These are phyloP conservation scores for Dalbergia cultrata DNA, from an alignment of 306 rosid species.

Conservation along the genomic window DNA sequence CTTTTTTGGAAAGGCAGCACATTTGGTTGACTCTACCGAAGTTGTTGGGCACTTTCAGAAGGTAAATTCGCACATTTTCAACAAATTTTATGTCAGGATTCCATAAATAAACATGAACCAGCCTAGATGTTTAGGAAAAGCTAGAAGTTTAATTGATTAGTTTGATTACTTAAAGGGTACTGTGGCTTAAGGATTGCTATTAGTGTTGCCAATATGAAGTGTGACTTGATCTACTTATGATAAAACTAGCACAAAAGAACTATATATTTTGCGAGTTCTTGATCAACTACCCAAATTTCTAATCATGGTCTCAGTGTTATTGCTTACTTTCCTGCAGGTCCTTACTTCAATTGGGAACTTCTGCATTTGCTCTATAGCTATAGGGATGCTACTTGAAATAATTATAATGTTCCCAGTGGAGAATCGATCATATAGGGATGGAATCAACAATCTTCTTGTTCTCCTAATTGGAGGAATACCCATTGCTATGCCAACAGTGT, in stretches of 20 bases:
- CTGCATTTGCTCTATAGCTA: conserved; percentile 92
- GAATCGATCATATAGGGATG: conserved; percentile 82
- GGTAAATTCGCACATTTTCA: conserved; percentile 50
- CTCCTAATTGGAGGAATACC: conserved; percentile 96
- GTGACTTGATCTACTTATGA: conserved; percentile 14
- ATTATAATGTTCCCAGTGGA: conserved; percentile 86
- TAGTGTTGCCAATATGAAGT: not conserved
- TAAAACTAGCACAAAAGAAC: conserved; percentile 16
- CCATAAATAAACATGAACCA: conserved; percentile 14
- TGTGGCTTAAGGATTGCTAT: not conserved
- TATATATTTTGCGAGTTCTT: conserved; percentile 14
- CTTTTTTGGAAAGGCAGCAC: conserved; percentile 88
- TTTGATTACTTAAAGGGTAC: conserved; percentile 4
- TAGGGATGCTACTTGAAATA: conserved; percentile 89
- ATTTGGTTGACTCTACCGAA: conserved; percentile 77
- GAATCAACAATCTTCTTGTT: conserved; percentile 93
- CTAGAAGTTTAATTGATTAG: conserved; percentile 5
- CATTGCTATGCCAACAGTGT: conserved; percentile 96
- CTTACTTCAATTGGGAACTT: conserved; percentile 88
- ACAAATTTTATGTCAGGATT: conserved; percentile 4
- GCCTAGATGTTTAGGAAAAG: not conserved
- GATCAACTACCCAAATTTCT: conserved; percentile 8
- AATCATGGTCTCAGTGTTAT: not conserved
- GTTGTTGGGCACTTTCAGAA: conserved; percentile 86
- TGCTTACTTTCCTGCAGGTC: conserved; percentile 63